A percentile compares a stretch with the other conserved stretches of the same genome.
phyloP scores from a whole-genome alignment of 1,284 basidiomycete species.

The Microbotryomycetes sp. region DNA sequence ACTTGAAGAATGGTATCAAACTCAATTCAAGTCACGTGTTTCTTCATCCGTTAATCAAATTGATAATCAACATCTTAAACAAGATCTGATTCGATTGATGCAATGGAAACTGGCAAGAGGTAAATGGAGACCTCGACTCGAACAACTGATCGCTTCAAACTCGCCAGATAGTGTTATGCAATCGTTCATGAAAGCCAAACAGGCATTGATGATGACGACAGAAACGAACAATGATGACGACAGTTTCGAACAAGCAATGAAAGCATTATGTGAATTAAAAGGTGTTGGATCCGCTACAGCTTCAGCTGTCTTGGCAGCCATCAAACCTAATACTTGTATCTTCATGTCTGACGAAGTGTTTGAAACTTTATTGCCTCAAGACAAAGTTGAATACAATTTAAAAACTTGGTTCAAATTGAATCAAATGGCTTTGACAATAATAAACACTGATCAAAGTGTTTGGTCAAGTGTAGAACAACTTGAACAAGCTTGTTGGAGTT shows the following conservation, averaged over 20 bases:
- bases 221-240: not conserved
- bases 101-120: constrained; percentile 11
- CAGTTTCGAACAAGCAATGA: not conserved
- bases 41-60: not conserved
- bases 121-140: constrained; percentile 21
- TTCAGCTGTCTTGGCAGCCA: constrained; percentile 25
- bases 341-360: constrained; percentile 34
- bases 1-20: constrained; percentile 22
- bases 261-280: constrained; percentile 15
- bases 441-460: too few relatives aligned
- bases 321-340: constrained; percentile 7
- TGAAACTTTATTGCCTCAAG: not conserved
- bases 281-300: constrained; percentile 35
- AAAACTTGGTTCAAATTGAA: too few relatives aligned
- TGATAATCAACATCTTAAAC: not conserved
- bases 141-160: constrained; percentile 13
- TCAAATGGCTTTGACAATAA: too few relatives aligned
- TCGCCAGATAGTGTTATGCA: not conserved
- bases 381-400: constrained; percentile 23
- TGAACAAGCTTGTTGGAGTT: not conserved
- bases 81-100: not conserved
- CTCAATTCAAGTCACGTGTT: not conserved
- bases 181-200: too few relatives aligned
- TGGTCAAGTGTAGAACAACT: too few relatives aligned
- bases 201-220: not conserved